phyloP scores from a whole-genome alignment of 192 early-diverging fungal genomes.

The Coemansia sp. region DNA sequence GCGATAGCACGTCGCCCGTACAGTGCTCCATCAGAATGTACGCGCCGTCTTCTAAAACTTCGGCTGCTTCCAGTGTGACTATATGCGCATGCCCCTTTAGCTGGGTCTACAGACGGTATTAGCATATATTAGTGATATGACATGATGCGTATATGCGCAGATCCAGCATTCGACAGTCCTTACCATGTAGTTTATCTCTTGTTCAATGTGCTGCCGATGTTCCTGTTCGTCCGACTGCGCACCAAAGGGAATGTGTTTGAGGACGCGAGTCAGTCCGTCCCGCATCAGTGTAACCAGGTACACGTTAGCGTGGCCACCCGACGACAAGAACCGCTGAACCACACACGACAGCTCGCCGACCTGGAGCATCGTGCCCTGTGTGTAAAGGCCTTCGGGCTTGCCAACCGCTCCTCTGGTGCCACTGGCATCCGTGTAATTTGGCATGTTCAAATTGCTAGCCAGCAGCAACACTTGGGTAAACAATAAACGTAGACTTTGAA shows the following conservation, averaged over 20 bases:
- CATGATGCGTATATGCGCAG: not conserved
- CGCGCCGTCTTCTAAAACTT: constrained; percentile 63
- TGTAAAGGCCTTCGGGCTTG: constrained; percentile 20
- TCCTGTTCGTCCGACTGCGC: constrained; percentile 66
- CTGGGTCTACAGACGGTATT: constrained; percentile 51
- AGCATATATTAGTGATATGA: not conserved
- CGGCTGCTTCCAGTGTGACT: constrained; percentile 74
- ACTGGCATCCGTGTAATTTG: constrained; percentile 2
- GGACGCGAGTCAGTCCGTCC: constrained; percentile 61
- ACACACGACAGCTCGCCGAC: constrained; percentile 41
- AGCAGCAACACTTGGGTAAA: not conserved
- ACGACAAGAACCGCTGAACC: constrained; percentile 41
- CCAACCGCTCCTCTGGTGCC: not conserved
- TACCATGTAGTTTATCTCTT: constrained; percentile 77
- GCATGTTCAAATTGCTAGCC: not conserved
- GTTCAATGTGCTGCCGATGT: constrained; percentile 60
- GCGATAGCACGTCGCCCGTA: constrained; percentile 65
- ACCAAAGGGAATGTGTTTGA: constrained; percentile 68
- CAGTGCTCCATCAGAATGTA: constrained; percentile 95
- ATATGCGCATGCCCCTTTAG: constrained; percentile 78
- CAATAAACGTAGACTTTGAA: not conserved
- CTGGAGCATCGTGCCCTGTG: constrained; percentile 45
- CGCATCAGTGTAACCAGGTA: constrained; percentile 70
- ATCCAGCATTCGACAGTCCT: not conserved
- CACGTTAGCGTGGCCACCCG: constrained; percentile 85